These are phyloP conservation scores for Pichia sp. DNA, from an alignment of 1,139 yeast genomes.

Conservation along the genomic window DNA sequence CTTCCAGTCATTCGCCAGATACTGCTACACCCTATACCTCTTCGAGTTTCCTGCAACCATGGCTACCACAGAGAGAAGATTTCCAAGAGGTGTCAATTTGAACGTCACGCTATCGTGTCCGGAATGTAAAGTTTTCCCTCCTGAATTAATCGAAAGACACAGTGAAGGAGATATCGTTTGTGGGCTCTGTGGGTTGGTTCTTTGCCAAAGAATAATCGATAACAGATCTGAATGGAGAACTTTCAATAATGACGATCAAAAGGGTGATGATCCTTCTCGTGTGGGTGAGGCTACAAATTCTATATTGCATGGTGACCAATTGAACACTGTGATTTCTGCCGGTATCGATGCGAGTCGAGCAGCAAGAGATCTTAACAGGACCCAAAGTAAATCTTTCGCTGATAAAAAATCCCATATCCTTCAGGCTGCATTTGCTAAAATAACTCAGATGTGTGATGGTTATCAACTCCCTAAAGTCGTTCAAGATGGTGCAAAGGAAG, in stretches of 20 bases:
- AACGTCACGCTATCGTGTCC: conserved; percentile 92
- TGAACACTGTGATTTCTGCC: conserved; percentile 87
- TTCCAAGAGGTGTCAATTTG: conserved; percentile 45
- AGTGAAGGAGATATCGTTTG: conserved; percentile 98
- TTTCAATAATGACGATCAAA: conserved; percentile 93
- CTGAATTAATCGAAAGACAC: conserved; percentile 89
- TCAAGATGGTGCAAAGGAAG: conserved; percentile 96
- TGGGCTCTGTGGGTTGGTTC: conserved; percentile 91
- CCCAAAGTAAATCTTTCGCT: conserved; percentile 79
- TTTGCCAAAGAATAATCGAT: conserved; percentile 89
- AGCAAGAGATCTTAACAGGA: conserved; percentile 84
- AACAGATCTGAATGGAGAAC: conserved; percentile 99
- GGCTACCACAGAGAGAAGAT: conserved; percentile 14
- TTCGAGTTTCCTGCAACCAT: not conserved
- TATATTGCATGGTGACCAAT: conserved; percentile 81
- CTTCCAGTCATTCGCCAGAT: not conserved
- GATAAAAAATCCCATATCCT: conserved; percentile 86
- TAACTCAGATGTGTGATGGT: conserved; percentile 96
- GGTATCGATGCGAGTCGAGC: conserved; percentile 71
- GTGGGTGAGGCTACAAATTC: conserved; percentile 99
- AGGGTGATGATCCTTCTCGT: conserved; percentile 98
- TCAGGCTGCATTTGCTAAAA: conserved; percentile 84
- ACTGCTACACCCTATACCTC: not conserved
- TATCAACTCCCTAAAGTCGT: conserved; percentile 91
- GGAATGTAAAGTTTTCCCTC: conserved; percentile 93